Evolutionary conservation across 441 rosid species (phyloP), one percentile per base, ranked within the genome.

Genomic region (Metrosideros polymorpha): DNA sequence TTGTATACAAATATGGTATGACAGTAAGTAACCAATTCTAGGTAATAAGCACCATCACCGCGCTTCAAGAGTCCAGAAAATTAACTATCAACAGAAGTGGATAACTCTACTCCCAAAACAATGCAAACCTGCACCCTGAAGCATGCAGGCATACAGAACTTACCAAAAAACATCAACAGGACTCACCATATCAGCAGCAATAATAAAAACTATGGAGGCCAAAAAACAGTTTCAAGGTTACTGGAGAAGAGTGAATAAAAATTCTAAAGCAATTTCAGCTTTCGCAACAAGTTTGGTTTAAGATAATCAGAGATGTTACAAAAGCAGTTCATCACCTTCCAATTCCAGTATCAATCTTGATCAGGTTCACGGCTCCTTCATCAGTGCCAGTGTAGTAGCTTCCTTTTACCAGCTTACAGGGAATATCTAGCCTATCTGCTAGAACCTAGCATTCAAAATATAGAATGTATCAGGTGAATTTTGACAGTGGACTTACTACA

Each of bases 381-480:
- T 98, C 99, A 22, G 99, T 95, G 89, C 99, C 99, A 85, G 99
- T 96, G 85, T 95, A 98, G 92, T 93, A 96, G 93, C 98, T 96
- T 75, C 98, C 98, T 89, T 98, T 98, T 84, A 98, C 98, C 93
- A 98, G 92, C 97, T 93, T 93, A 89, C 99, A 95, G 15, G 99
- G 99, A 86, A 96, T 95, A 90, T 92, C 94, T 82, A 96, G 92
- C 89, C 87, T 95, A 91, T 98, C 99, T 86, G 99, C 99, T 85
- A 98, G 93, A 82, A 96, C 98, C 99, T 98, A 89, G 84, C 87
- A 89, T 66, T 86, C 87, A 83, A 89, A 90, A 86, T 82, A 88
- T 35, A 82, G 85, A 88, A 83, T 25, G 77, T 66, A 87, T 84
- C 79, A 86, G 87, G 42, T 42, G 66, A 63, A 75, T 53, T 82